Percentiles rank a stretch among this genome's conserved stretches.
phyloP scores from a whole-genome alignment of 2,329 filamentous ascomycete genomes.

The Ramichloridium luteum region DNA sequence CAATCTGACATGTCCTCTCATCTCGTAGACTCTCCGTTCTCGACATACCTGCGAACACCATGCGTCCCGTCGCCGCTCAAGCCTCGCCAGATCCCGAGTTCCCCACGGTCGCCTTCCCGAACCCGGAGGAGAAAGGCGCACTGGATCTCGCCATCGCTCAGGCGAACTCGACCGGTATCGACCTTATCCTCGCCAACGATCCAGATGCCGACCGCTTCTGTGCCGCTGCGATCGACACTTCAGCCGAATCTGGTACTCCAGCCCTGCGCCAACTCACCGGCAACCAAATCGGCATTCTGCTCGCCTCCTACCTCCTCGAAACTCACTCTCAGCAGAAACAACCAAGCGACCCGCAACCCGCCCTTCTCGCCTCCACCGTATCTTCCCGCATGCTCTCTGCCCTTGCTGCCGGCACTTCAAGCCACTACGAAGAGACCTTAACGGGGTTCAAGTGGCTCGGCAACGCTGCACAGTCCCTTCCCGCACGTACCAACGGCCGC shows the following conservation, averaged over 20 bases:
- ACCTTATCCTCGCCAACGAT: slow-evolving; percentile 49
- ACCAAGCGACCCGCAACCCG: slow-evolving; percentile 35
- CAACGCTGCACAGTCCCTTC: slow-evolving; percentile 45
- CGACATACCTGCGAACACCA: slow-evolving; percentile 14
- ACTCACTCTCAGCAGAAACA: slow-evolving; percentile 28
- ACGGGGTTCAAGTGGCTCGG: slow-evolving; percentile 60
- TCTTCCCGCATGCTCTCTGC: slow-evolving; percentile 50
- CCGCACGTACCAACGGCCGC: slow-evolving; percentile 21
- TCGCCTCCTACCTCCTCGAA: slow-evolving; percentile 46
- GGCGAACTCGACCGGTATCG: slow-evolving; percentile 38
- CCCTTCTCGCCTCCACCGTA: slow-evolving; percentile 51
- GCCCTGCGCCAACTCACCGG: slow-evolving; percentile 46
- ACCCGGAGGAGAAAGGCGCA: slow-evolving; percentile 53
- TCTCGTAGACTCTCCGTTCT: background rate
- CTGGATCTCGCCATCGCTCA: slow-evolving; percentile 46
- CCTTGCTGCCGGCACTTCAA: slow-evolving; percentile 43
- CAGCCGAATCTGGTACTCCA: background rate
- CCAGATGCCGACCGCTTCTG: slow-evolving; percentile 55
- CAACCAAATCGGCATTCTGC: slow-evolving; percentile 51
- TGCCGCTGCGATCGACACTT: slow-evolving; percentile 38
- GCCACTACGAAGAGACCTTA: slow-evolving; percentile 48
- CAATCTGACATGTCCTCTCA: too few relatives aligned
- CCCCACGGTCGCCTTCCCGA: slow-evolving; percentile 52
- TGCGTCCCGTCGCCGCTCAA: slow-evolving; percentile 40
- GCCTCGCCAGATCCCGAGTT: slow-evolving; percentile 50